These are phyloP conservation scores for Saccharomycopsis babjevae DNA, from an alignment of 805 yeast genomes.

Conservation along the genomic window DNA sequence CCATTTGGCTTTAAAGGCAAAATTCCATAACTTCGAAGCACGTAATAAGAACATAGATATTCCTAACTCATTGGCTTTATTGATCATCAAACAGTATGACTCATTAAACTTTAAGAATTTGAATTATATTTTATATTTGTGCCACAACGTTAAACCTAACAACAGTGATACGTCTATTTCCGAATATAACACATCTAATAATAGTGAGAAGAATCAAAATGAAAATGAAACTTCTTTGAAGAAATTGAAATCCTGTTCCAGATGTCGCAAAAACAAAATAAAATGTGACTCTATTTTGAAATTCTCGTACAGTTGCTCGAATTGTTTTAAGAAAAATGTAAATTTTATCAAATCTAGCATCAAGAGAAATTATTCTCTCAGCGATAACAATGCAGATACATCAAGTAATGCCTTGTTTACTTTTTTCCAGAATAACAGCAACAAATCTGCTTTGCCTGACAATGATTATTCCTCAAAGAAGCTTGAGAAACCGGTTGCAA, in stretches of 20 bases:
- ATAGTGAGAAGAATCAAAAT: background rate
- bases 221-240: slow-evolving; percentile 5
- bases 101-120: slow-evolving; percentile 6
- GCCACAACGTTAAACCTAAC: slow-evolving; percentile 8
- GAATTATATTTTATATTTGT: slow-evolving; percentile 15
- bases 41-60: background rate
- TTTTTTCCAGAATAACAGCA: background rate
- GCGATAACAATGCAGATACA: background rate
- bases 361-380: background rate
- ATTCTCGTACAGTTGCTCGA: slow-evolving; percentile 16
- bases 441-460: background rate
- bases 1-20: slow-evolving; percentile 5
- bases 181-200: background rate
- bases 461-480: background rate
- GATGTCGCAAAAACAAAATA: slow-evolving; percentile 18
- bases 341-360: slow-evolving; percentile 8
- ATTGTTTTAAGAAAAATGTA: slow-evolving; percentile 17
- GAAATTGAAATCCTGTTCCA: slow-evolving; percentile 17
- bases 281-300: slow-evolving; percentile 17
- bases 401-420: background rate
- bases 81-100: slow-evolving; percentile 13
- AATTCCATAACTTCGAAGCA: background rate
- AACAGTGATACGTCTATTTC: background rate
- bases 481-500: background rate
- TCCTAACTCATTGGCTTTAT: background rate